These are phyloP conservation scores for Penicillium sp. DNA, from an alignment of 2,329 filamentous ascomycete genomes.

Conservation along the genomic window DNA sequence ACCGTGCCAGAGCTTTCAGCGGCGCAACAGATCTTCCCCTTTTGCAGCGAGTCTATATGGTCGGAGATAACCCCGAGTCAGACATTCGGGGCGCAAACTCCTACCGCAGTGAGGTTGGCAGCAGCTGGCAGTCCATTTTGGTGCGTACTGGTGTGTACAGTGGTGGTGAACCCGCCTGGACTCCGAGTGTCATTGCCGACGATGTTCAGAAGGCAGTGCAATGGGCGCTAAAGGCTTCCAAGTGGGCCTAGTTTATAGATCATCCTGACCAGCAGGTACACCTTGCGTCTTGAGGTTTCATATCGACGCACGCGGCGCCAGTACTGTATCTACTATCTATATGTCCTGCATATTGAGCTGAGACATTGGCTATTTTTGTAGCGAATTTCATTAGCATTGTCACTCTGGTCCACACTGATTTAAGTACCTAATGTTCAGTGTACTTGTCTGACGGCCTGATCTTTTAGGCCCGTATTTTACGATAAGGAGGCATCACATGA, in stretches of 20 bases:
- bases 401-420: background rate
- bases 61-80: constrained; percentile 85
- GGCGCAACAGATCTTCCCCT: constrained; percentile 39
- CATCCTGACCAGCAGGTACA: background rate
- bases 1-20: constrained; percentile 56
- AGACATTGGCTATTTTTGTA: background rate
- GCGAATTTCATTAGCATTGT: background rate
- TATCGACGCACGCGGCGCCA: background rate
- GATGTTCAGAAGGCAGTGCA: constrained; percentile 76
- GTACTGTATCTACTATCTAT: background rate
- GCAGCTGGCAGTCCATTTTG: constrained; percentile 75
- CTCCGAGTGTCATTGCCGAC: constrained; percentile 67
- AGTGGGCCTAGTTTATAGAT: constrained; percentile 31
- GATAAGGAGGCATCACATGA: constrained; percentile 19
- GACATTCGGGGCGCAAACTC: constrained; percentile 87
- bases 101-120: constrained; percentile 66
- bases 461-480: constrained; percentile 2
- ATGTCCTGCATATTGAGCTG: too few species aligned
- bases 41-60: constrained; percentile 85
- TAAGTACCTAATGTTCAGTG: background rate
- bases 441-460: background rate
- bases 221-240: constrained; percentile 67
- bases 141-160: constrained; percentile 79
- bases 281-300: background rate
- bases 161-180: constrained; percentile 58